Evolutionary conservation across 2,329 filamentous ascomycete species (phyloP), one percentile per base, ranked within the genome.

Genomic region (Trichoderma asperellum): DNA sequence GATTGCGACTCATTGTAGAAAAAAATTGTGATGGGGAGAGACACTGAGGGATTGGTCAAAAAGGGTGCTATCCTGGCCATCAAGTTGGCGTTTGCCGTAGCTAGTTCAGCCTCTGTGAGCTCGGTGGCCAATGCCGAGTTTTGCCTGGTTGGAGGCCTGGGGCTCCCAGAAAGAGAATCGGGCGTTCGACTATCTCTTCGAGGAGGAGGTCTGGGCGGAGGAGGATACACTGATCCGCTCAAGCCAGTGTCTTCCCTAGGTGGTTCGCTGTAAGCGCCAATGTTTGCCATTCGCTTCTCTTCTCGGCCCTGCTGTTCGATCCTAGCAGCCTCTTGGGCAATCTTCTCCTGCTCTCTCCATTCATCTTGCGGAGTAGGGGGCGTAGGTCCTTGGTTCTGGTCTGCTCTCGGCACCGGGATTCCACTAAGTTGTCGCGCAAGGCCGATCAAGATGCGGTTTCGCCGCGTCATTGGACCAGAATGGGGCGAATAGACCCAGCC

Each of bases 401-500:
- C 78, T 6, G 82, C 76, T 52, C 83, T 84, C 0, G 92, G 91
- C 4, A 90, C 87, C 35, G 94, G 91, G 43, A 99, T 89, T 0
- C 96, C 96, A 74, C 94, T 97, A 53, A 99, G 82, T 75, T 96
- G 91, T 65, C 94, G 87, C 16, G 95, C 95, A 29, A 98, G 84
- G 0, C 94, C 93, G 66, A 99, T 89, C 75, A 97, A 84, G 71
- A 98, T 84, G 47, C 96, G 88, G 75, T 97, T 96, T 75, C 93
- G 93, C 73, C 94, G 87, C 32, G 88, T 95, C 87, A 97, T 89
- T 4, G 93, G 94, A 0, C 93, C 94, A 73, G 86, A 87, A 75
- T 95, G 92, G 21, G 95, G 95, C 49, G 89, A 89, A 79, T 97
- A 99, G 63, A 98, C 88, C 96, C 96, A 99, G 16, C 96, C 96